Percentiles rank a stretch among this genome's conserved stretches.
phyloP scores from a whole-genome alignment of 176 grass and related monocot species.

The Oropetium thomaeum region DNA sequence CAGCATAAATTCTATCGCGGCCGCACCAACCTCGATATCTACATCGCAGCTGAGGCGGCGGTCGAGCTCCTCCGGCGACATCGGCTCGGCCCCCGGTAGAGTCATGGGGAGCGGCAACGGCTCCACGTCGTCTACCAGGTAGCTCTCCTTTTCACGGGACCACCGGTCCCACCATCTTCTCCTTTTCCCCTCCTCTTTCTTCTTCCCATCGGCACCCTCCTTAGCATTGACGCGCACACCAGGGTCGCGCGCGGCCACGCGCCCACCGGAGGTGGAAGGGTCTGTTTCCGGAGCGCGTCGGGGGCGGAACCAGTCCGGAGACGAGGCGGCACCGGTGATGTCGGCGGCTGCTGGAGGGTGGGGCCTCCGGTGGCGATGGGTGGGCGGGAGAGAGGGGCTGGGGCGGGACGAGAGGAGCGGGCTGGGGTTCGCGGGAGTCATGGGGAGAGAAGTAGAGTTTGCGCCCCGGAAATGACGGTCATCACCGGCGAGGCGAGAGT shows the following conservation, averaged over 20 bases:
- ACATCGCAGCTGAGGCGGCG: conserved; percentile 76
- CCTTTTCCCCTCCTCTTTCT: conserved; percentile 30
- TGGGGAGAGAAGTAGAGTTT: conserved; percentile 21
- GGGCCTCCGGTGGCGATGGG: neutral
- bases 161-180: conserved; percentile 83
- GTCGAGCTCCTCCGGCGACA: conserved; percentile 76
- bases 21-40: conserved; percentile 53
- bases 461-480: conserved; percentile 20
- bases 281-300: conserved; percentile 17
- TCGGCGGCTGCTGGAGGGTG: conserved; percentile 44
- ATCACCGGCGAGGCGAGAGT: conserved; percentile 31
- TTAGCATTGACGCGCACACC: conserved; percentile 78
- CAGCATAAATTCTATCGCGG: neutral
- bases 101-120: conserved; percentile 88
- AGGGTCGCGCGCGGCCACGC: conserved; percentile 55
- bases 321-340: conserved; percentile 52
- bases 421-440: conserved; percentile 42
- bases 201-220: conserved; percentile 47
- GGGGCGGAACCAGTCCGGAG: conserved; percentile 74
- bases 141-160: conserved; percentile 91
- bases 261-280: conserved; percentile 33
- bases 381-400: conserved; percentile 6
- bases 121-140: conserved; percentile 67
- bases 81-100: conserved; percentile 57
- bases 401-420: conserved; percentile 32